These are phyloP conservation scores for Coemansia sp. DNA, from an alignment of 192 early-diverging fungal species.

Conservation along the genomic window DNA sequence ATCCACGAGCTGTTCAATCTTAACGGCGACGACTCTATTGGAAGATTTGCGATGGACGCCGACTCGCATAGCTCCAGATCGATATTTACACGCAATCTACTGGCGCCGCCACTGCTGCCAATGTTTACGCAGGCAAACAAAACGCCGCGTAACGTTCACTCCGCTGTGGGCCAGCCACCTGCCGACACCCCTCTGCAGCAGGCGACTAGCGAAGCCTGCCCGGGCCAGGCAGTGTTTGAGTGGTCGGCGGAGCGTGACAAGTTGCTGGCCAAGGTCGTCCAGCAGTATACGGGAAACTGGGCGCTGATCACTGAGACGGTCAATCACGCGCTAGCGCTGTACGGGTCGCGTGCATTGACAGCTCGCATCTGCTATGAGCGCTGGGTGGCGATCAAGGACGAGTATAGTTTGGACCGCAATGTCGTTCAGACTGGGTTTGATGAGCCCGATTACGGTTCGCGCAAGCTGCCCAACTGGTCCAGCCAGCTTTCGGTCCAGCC, in stretches of 20 bases:
- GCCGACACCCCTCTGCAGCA: slow-evolving; percentile 44
- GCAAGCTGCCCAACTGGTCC: slow-evolving; percentile 33
- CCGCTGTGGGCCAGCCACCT: slow-evolving; percentile 26
- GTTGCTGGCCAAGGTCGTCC: slow-evolving; percentile 40
- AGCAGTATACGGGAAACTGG: slow-evolving; percentile 55
- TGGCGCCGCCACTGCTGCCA: slow-evolving; percentile 46
- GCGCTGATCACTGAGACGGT: slow-evolving; percentile 43
- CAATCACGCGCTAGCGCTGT: slow-evolving; percentile 38
- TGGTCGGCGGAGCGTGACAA: slow-evolving; percentile 49
- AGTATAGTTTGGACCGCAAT: slow-evolving; percentile 35
- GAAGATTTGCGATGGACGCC: slow-evolving; percentile 13
- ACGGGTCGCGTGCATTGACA: slow-evolving; percentile 36
- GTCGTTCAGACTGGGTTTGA: slow-evolving; percentile 46
- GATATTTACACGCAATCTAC: slow-evolving; percentile 43
- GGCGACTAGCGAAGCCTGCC: slow-evolving; percentile 42
- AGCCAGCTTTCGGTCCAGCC: slow-evolving; percentile 30
- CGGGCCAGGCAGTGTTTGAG: slow-evolving; percentile 47
- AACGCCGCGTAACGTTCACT: slow-evolving; percentile 24
- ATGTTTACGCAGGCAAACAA: slow-evolving; percentile 54
- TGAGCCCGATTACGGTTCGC: slow-evolving; percentile 43
- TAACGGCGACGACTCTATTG: slow-evolving; percentile 12
- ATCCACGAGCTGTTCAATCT: slow-evolving; percentile 21
- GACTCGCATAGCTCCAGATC: slow-evolving; percentile 24
- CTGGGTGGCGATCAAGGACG: slow-evolving; percentile 48
- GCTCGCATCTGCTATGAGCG: slow-evolving; percentile 46